A percentile compares a stretch with the other conserved stretches of the same genome.
Evolutionary conservation across 129 eudicot genomes (phyloP).

Genomic region (Pittosporum tobira): DNA sequence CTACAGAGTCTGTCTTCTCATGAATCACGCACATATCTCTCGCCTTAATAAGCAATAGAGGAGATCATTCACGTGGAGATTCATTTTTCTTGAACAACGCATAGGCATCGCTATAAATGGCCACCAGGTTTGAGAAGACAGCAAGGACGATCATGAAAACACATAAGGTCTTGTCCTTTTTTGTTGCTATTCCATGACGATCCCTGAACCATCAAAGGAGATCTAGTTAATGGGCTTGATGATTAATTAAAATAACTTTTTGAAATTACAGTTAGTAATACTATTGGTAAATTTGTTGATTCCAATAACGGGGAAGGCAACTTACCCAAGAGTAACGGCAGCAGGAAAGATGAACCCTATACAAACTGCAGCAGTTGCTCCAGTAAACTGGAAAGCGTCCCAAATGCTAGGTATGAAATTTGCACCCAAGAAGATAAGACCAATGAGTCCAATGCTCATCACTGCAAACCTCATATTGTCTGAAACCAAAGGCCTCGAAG

Average conservation of each 20-base stretch:
- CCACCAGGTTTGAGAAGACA: conserved; percentile 79
- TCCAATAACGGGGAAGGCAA: neutral
- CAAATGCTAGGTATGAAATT: conserved; percentile 86
- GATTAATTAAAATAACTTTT: too few species aligned
- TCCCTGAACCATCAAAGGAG: conserved; percentile 41
- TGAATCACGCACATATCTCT: conserved; percentile 1
- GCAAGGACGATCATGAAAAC: conserved; percentile 78
- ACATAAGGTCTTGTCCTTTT: conserved; percentile 65
- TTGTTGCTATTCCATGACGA: conserved; percentile 67
- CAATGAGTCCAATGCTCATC: conserved; percentile 49
- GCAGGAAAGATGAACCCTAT: conserved; percentile 80
- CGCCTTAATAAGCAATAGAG: neutral
- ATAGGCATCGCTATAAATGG: conserved; percentile 79
- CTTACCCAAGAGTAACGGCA: conserved; percentile 72
- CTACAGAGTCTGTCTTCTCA: neutral
- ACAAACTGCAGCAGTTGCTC: conserved; percentile 85
- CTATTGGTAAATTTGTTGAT: neutral
- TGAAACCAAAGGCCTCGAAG: conserved; percentile 44
- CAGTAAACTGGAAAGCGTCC: conserved; percentile 90
- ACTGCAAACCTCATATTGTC: conserved; percentile 61
- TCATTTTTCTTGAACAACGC: conserved; percentile 70
- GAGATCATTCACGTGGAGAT: conserved; percentile 32
- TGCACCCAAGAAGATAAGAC: conserved; percentile 63
- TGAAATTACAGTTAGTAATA: too few species aligned
- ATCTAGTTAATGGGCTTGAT: neutral